Evolutionary conservation across 1,139 yeast species (phyloP).

Genomic region (Blastobotrys illinoisensis): DNA sequence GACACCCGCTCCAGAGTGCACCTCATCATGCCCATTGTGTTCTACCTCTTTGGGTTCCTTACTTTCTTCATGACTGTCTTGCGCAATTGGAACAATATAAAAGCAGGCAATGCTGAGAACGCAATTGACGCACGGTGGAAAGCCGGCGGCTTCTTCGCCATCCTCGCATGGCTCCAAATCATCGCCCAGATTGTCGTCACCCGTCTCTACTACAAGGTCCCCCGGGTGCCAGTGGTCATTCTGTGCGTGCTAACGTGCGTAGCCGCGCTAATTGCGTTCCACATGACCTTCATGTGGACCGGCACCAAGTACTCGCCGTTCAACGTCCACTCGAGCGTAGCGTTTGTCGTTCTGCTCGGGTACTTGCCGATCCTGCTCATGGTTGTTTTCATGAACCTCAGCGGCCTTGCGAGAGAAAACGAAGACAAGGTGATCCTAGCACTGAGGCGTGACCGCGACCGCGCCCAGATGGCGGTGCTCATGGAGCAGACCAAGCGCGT

Average conservation of each 20-base stretch:
- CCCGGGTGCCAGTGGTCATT: conserved; percentile 18
- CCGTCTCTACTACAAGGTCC: conserved; percentile 20
- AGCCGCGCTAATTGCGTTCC: conserved; percentile 18
- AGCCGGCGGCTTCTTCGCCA: conserved; percentile 21
- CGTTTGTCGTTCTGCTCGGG: conserved; percentile 21
- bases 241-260: conserved; percentile 16
- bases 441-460: conserved; percentile 14
- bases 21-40: conserved; percentile 20
- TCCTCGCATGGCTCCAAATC: conserved; percentile 21
- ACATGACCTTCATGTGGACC: conserved; percentile 16
- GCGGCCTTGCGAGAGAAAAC: conserved; percentile 22
- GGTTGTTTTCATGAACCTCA: conserved; percentile 20
- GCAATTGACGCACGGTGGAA: conserved; percentile 23
- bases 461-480: conserved; percentile 5
- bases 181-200: conserved; percentile 19
- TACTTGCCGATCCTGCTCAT: conserved; percentile 24
- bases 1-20: conserved; percentile 20
- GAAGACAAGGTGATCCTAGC: conserved; percentile 23
- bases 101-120: conserved; percentile 5
- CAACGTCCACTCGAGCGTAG: conserved; percentile 20
- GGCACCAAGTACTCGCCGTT: conserved; percentile 20
- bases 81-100: conserved; percentile 22
- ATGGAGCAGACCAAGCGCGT: not conserved
- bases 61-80: conserved; percentile 23
- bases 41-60: conserved; percentile 22